phyloP scores from a whole-genome alignment of 2,329 filamentous ascomycete species.

The Penicillium sp. region DNA sequence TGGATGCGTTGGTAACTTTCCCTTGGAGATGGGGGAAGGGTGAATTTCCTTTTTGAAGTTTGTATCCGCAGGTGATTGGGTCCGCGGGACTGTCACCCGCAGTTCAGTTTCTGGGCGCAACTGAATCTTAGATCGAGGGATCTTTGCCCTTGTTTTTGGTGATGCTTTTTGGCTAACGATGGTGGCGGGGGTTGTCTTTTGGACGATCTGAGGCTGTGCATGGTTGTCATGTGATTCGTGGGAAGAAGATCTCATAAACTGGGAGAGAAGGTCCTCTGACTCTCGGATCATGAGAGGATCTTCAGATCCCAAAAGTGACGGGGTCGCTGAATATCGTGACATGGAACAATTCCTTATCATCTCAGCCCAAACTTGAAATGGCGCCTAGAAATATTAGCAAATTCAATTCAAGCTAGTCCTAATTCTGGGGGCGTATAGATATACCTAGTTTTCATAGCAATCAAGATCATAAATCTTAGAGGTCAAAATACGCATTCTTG shows the following conservation, averaged over 20 bases:
- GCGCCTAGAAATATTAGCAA: background rate
- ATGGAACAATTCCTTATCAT: conserved; percentile 9
- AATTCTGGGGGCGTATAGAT: background rate
- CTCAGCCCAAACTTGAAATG: background rate
- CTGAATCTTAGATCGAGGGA: conserved; percentile 4
- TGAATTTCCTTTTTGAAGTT: background rate
- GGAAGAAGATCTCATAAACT: conserved; percentile 29
- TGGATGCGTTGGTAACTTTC: background rate
- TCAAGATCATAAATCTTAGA: background rate
- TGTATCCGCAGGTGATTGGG: background rate
- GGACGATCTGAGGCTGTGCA: background rate
- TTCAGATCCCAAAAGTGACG: conserved; percentile 21
- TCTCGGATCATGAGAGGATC: conserved; percentile 27
- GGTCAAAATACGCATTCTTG: background rate
- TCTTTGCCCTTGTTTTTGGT: conserved; percentile 1
- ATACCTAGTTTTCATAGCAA: background rate
- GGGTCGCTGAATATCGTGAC: conserved; percentile 1
- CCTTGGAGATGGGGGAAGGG: background rate
- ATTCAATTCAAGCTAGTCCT: background rate
- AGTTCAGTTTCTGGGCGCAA: background rate
- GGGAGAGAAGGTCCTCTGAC: conserved; percentile 31
- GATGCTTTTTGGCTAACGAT: background rate
- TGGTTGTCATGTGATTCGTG: conserved; percentile 2
- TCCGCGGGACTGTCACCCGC: background rate
- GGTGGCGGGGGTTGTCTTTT: background rate